A percentile compares a stretch with the other conserved stretches of the same genome.
phyloP scores from a whole-genome alignment of 148 eudicot species.

The Rhododendron mucronatum region DNA sequence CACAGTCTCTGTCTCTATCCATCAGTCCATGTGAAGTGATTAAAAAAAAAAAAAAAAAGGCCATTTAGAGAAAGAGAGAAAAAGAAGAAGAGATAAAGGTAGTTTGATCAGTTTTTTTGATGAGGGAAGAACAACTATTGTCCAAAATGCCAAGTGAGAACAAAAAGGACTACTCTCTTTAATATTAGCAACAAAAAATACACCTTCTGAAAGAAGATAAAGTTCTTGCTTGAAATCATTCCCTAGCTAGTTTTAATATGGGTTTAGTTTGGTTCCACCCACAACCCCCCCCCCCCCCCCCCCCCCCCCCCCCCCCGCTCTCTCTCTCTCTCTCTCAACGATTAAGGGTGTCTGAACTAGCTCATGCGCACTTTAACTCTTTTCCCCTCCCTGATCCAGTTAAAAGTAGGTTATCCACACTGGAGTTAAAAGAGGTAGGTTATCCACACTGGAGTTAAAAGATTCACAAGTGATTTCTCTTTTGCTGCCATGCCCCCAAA shows the following conservation, averaged over 20 bases:
- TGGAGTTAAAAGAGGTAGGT: no score
- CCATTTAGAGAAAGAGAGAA: background rate
- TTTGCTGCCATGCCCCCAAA: no score
- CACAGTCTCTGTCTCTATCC: background rate
- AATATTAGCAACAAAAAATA: background rate
- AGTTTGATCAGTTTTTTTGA: background rate
- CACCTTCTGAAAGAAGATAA: background rate
- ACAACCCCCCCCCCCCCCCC: no score
- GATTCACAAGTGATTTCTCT: no score
- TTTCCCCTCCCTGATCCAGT: no score
- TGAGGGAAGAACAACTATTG: background rate
- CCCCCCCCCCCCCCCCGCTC: no score
- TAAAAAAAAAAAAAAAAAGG: background rate
- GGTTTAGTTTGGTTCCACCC: background rate
- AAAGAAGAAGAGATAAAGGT: background rate
- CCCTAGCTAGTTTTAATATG: background rate
- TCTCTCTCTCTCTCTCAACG: background rate
- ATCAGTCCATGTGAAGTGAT: background rate
- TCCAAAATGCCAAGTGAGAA: background rate
- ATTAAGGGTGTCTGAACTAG: background rate
- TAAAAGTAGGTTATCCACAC: no score
- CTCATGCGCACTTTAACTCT: background rate
- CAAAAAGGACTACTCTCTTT: background rate
- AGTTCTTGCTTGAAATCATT: background rate
- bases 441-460: no score